phyloP scores from a whole-genome alignment of 2,329 filamentous ascomycete genomes.

The Fusarium sp. region DNA sequence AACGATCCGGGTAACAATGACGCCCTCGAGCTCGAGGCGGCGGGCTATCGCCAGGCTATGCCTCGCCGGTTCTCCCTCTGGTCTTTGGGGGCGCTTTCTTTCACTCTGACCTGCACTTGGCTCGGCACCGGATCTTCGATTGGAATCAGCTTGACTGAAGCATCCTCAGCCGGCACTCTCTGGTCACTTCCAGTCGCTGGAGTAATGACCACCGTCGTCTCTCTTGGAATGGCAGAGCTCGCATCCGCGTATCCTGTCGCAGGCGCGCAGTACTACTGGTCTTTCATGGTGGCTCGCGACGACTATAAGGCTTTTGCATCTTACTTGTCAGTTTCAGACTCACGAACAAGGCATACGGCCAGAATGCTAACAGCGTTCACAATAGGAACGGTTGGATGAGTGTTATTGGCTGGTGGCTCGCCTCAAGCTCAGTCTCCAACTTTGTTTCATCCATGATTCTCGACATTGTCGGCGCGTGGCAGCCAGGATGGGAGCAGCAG shows the following conservation, averaged over 20 bases:
- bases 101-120: conserved; percentile 47
- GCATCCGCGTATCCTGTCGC: conserved; percentile 43
- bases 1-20: conserved; percentile 21
- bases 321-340: conserved; percentile 21
- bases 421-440: conserved; percentile 35
- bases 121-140: conserved; percentile 44
- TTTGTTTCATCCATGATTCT: conserved; percentile 39
- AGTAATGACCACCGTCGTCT: conserved; percentile 42
- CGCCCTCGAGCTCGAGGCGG: conserved; percentile 45
- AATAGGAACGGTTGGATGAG: conserved; percentile 34
- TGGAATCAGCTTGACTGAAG: conserved; percentile 43
- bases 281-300: conserved; percentile 36
- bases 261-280: conserved; percentile 44
- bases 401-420: conserved; percentile 37
- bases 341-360: fast-evolving
- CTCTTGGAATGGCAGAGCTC: conserved; percentile 42
- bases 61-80: conserved; percentile 45
- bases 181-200: conserved; percentile 44
- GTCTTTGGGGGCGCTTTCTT: conserved; percentile 43
- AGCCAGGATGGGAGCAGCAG: conserved; percentile 63
- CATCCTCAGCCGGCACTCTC: conserved; percentile 39
- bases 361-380: not conserved
- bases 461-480: conserved; percentile 27
- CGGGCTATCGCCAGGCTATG: conserved; percentile 46
- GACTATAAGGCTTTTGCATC: conserved; percentile 41